Base-by-base conservation (phyloP, 164 flowering plant species). In the Nymphaea thermarum region DNA sequence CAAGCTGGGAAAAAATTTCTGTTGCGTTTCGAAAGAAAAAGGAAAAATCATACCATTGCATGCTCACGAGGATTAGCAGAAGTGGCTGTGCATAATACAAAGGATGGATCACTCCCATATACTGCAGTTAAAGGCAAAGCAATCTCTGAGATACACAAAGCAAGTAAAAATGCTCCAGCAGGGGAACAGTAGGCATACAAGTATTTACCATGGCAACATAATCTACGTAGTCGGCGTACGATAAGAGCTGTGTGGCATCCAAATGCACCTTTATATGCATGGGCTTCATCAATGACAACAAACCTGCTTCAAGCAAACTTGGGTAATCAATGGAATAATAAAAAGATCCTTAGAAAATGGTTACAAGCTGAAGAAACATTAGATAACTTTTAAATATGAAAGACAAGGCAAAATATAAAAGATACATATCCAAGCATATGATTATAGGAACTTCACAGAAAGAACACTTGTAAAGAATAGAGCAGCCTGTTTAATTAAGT, bases 251-350 rank as follows among this genome's bases (percentile, higher is more conserved):
- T 83, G 74, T 91, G 96, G 71, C 93, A 86, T 68, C 98, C 98
- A 82, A 94, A 91, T 77, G 96, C 87, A 64, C 98, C 98, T 79
- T 88, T 93, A 73, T 93, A 93, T 65, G 78, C 67, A 85, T 93
- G 98, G 66, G 98, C 87, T 81, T 94, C 98, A 81, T 94, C 98
- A 78, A 91, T 84, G 67, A 94, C 77, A 41, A 94, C 81, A 80
- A 80, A 91, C 76, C 98, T 94, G 53, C 5, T 45, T 5, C 53
- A 45, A 45, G 11, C 7, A 45, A 10, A 5, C 11, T 45, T 45
- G 11, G 36, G 36, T 45, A 45, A 45, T 25, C 53, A 45, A 5
- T 45, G 7, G 53, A 45, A 45, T 5, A 45, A 45, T 45, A 10
- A 45, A 45, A 45, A 45, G 53, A 5, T 45, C 11, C 7, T 45